phyloP scores from a whole-genome alignment of 2,329 filamentous ascomycete species.

The Plenodomus biglobosus region DNA sequence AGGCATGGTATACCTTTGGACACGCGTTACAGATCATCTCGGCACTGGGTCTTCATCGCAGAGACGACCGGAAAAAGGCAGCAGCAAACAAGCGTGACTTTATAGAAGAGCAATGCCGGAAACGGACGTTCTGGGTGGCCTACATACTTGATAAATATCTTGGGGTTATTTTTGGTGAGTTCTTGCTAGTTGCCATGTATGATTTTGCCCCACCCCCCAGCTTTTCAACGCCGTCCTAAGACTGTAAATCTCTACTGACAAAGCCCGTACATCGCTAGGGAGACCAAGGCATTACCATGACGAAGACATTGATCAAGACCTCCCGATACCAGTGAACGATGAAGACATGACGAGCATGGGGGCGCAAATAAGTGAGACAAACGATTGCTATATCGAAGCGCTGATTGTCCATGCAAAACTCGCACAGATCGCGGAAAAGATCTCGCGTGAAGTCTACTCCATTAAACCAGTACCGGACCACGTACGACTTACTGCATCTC shows the following conservation, averaged over 20 bases:
- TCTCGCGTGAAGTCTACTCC: slow-evolving; percentile 38
- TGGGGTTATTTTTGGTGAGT: slow-evolving; percentile 51
- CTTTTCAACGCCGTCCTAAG: too few relatives aligned
- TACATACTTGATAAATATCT: slow-evolving; percentile 65
- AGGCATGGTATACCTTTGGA: slow-evolving; percentile 62
- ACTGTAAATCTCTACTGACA: too few relatives aligned
- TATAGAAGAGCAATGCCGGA: slow-evolving; percentile 55
- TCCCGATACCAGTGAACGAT: slow-evolving; percentile 60
- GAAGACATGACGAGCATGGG: slow-evolving; percentile 56
- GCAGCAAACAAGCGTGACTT: slow-evolving; percentile 40
- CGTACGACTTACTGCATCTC: slow-evolving; percentile 44
- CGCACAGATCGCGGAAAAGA: slow-evolving; percentile 34
- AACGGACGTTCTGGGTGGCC: slow-evolving; percentile 63
- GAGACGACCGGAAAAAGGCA: slow-evolving; percentile 35
- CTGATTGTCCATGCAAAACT: slow-evolving; percentile 51
- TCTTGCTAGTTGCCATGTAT: too few relatives aligned
- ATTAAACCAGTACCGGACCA: slow-evolving; percentile 37
- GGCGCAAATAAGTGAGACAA: slow-evolving; percentile 20
- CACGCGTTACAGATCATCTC: slow-evolving; percentile 56
- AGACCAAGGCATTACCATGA: slow-evolving; percentile 62
- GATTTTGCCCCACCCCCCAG: too few relatives aligned
- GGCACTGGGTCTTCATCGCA: slow-evolving; percentile 47
- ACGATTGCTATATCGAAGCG: slow-evolving; percentile 56
- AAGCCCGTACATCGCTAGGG: slow-evolving; percentile 48
- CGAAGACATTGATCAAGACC: slow-evolving; percentile 62